Conservation (phyloP, 176 grass and related monocot genomes). For the Bolboschoenus planiculmis region DNA sequence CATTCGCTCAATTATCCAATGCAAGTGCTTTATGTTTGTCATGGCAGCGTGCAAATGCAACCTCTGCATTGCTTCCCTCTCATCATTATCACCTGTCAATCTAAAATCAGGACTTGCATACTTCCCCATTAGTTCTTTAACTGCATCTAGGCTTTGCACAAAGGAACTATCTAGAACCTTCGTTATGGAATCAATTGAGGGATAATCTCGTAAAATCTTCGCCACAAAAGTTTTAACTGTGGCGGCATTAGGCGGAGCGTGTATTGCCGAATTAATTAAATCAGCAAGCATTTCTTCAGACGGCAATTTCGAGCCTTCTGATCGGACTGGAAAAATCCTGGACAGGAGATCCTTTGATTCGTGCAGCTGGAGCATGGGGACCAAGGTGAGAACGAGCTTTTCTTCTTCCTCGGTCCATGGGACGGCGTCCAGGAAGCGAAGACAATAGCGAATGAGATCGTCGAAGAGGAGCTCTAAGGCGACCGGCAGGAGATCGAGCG, state of each 20-base stretch:
- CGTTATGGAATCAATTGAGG: constrained; percentile 41
- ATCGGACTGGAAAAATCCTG: constrained; percentile 22
- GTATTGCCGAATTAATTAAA: constrained; percentile 61
- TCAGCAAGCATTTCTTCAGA: constrained; percentile 61
- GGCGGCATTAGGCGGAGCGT: constrained; percentile 43
- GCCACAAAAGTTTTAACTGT: constrained; percentile 83
- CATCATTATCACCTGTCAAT: constrained; percentile 54
- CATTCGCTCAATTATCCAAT: constrained; percentile 90
- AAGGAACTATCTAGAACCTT: constrained; percentile 65
- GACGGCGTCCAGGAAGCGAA: constrained; percentile 58
- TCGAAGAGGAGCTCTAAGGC: constrained; percentile 62
- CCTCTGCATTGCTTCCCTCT: constrained; percentile 76
- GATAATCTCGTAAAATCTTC: constrained; percentile 74
- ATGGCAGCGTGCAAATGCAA: constrained; percentile 63
- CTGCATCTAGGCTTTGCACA: constrained; percentile 44
- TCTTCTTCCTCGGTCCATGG: constrained; percentile 67
- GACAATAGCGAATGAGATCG: constrained; percentile 43
- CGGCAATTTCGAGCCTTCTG: background rate
- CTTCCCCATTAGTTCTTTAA: constrained; percentile 83
- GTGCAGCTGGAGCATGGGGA: constrained; percentile 44
- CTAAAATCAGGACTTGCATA: constrained; percentile 80
- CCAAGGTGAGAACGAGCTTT: constrained; percentile 31
- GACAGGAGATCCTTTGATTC: constrained; percentile 42
- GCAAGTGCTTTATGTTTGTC: constrained; percentile 54
- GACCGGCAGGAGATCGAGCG: constrained; percentile 48